A percentile compares a stretch with the other conserved stretches of the same genome.
These are phyloP conservation scores for Tuber indicum DNA, from an alignment of 495 filamentous ascomycete genomes.

Conservation along the genomic window DNA sequence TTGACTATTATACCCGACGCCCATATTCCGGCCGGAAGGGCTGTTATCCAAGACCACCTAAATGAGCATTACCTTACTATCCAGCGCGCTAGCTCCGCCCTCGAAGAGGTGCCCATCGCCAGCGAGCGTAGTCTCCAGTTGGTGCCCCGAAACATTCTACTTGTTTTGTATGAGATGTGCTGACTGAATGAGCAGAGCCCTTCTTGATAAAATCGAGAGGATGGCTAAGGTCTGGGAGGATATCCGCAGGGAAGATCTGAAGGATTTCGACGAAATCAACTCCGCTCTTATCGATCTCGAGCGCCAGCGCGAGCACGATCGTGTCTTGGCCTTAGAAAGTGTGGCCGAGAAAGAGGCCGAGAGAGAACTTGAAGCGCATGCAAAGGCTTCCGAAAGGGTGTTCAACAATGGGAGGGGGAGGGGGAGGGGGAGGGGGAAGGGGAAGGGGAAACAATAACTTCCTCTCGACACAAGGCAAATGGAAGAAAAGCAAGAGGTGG, in stretches of 20 bases:
- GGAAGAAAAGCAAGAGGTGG: background rate
- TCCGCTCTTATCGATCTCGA: background rate
- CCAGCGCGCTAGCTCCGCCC: background rate
- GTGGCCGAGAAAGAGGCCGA: background rate
- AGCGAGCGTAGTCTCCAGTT: background rate
- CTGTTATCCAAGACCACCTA: background rate
- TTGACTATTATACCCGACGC: background rate
- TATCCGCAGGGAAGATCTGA: background rate
- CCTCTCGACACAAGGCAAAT: background rate
- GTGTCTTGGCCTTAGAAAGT: background rate
- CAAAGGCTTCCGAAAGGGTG: background rate
- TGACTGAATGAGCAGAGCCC: background rate
- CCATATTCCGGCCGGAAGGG: background rate
- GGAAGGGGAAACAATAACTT: too few species aligned
- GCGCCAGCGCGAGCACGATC: background rate
- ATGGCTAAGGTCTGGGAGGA: background rate
- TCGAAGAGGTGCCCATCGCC: background rate
- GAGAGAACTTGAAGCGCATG: background rate
- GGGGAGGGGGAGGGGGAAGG: background rate
- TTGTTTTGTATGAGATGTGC: background rate
- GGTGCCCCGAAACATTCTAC: background rate
- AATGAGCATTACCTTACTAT: background rate
- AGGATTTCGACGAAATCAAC: background rate
- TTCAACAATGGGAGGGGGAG: background rate
- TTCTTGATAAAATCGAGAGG: background rate